Base-by-base conservation (phyloP, 108 stramenopile species). In the Conticribra guillardii region DNA sequence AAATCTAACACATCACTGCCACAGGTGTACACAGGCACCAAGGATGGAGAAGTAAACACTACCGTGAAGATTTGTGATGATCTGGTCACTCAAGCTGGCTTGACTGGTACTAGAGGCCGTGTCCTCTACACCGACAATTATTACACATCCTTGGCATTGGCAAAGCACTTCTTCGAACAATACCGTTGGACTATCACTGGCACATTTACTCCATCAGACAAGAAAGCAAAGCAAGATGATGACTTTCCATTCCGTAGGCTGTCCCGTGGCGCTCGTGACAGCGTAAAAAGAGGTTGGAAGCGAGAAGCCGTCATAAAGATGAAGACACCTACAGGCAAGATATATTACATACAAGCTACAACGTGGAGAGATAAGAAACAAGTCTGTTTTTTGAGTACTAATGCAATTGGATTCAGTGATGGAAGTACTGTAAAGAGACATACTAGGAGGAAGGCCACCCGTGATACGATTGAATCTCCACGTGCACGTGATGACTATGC, bases 211-310 rank as follows among this genome's bases (percentile, higher is more conserved):
- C 48, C 69, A 21, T 45, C 69, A 15, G 48, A 70, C 11, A 66
- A 60, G 58, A 60, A 50, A 4, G 2, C 59, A 2, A 17, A 41
- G 2, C 0, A 11, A 0, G 69, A 59, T 51, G 3, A 60, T 1
- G 69, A 70, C 46, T 27, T 70, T 51, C 69, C 47, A 31, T 70
- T 60, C 53, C 23, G 16, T 3, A 70, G 37, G 23, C 44, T 70
- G 31, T 60, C 69, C 28, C 47, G 53, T 19, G 59, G 69, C 1
- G 59, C 58, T 5, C 9, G 5, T 4, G 32, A 70, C 26, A 32
- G 27, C 33, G 48, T 70, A 16, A 27, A 48, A 1, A 46, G 69
- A 31, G 58, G 69, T 3, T 70, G 59, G 69, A 29, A 21, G 16
- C 26, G 69, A 2, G 69, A 60, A 32, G 69, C 69, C n/a, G 34